Conservation (phyloP, 2,329 filamentous ascomycete genomes). For the Lizonia empirigonia region DNA sequence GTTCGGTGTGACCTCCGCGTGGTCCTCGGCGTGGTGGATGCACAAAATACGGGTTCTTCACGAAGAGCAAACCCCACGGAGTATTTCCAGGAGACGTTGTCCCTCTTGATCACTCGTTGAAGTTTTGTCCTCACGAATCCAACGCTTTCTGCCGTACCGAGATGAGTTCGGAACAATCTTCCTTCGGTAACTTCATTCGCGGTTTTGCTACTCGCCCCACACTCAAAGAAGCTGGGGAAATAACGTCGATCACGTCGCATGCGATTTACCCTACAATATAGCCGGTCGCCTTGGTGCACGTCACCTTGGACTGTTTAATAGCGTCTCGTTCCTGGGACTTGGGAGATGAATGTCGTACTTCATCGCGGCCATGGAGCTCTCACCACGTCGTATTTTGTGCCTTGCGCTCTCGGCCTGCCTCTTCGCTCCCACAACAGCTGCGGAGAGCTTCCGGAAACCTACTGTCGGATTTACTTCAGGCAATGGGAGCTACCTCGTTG, state of each 20-base stretch:
- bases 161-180: conserved; percentile 1
- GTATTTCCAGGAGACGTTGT: not conserved
- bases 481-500: conserved; percentile 45
- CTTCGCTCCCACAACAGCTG: conserved; percentile 35
- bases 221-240: conserved; percentile 15
- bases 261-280: conserved; percentile 14
- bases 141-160: not conserved
- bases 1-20: not conserved
- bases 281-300: conserved; percentile 9
- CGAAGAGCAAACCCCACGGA: not conserved
- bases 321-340: conserved; percentile 6
- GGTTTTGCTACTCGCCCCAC: conserved; percentile 12
- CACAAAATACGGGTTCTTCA: not conserved
- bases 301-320: conserved; percentile 7
- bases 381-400: conserved; percentile 33
- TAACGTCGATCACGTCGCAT: conserved; percentile 7
- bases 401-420: conserved; percentile 30
- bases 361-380: conserved; percentile 35
- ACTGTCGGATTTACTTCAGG: conserved; percentile 55
- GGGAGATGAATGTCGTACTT: conserved; percentile 3
- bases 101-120: too few species aligned
- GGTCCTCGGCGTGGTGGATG: not conserved
- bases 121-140: not conserved
- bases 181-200: not conserved
- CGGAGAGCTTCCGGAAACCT: conserved; percentile 54